Conservation (phyloP, 345 rosid genomes). For the Pistacia atlantica region DNA sequence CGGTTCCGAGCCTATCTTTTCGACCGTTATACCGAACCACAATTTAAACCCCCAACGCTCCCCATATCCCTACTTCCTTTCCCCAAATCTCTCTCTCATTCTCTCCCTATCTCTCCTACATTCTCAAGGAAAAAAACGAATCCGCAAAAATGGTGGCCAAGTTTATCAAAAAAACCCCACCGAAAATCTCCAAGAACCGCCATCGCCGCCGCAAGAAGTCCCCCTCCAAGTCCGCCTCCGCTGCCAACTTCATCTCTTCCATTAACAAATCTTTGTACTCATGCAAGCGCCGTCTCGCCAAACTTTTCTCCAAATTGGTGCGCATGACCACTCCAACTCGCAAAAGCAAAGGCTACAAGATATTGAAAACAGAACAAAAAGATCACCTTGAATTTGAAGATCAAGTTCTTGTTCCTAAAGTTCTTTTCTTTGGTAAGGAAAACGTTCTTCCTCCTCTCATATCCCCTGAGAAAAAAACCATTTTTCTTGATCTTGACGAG, state of each 20-base stretch:
- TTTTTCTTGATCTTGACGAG: constrained; percentile 92
- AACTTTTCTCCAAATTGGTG: constrained; percentile 60
- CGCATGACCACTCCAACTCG: constrained; percentile 44
- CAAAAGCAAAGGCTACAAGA: constrained; percentile 50
- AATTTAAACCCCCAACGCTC: constrained; percentile 37
- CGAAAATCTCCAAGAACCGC: constrained; percentile 45
- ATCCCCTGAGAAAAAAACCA: constrained; percentile 45
- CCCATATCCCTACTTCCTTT: constrained; percentile 4
- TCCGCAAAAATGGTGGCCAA: constrained; percentile 59
- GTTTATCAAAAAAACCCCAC: constrained; percentile 44
- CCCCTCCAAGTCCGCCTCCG: constrained; percentile 32
- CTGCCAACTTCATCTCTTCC: constrained; percentile 53
- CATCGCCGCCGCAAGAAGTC: constrained; percentile 42
- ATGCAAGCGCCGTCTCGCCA: constrained; percentile 67
- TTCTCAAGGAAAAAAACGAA: background rate
- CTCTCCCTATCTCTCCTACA: constrained; percentile 14
- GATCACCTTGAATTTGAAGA: background rate
- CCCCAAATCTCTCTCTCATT: constrained; percentile 15
- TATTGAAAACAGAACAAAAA: constrained; percentile 37
- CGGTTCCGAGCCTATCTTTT: constrained; percentile 55
- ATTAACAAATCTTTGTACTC: constrained; percentile 63
- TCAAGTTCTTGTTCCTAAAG: constrained; percentile 20
- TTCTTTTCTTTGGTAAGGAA: constrained; percentile 32
- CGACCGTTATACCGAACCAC: constrained; percentile 78
- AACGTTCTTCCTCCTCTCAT: constrained; percentile 45